phyloP scores from a whole-genome alignment of 1,284 basidiomycete species.

The Ganoderma leucocontextum region DNA sequence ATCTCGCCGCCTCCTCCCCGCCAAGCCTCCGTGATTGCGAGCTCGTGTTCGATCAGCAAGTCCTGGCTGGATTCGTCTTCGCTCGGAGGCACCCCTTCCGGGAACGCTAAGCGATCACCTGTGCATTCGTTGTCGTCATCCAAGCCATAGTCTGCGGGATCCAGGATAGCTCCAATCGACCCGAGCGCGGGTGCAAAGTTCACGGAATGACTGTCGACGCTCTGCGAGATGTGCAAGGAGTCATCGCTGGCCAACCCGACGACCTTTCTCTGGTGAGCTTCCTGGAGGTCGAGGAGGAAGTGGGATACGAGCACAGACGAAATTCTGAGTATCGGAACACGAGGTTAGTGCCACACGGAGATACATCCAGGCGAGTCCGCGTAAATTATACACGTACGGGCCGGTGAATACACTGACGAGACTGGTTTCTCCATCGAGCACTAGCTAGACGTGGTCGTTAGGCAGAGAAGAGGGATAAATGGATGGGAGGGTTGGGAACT shows the following conservation, averaged over 20 bases:
- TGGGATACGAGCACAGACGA: neutral
- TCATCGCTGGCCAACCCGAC: slow-evolving; percentile 46
- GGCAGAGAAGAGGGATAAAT: neutral
- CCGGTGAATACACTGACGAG: neutral
- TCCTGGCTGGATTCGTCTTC: too few species aligned
- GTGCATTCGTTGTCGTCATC: neutral
- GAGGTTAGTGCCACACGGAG: neutral
- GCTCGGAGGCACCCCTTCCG: too few species aligned
- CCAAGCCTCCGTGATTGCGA: too few species aligned
- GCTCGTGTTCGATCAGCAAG: too few species aligned
- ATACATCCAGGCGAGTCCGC: too few species aligned
- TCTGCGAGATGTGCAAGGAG: neutral
- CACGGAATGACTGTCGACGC: neutral
- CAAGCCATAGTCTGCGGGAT: neutral
- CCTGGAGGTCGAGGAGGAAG: neutral
- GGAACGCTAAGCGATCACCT: too few species aligned
- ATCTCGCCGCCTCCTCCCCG: too few species aligned
- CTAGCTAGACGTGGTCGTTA: neutral
- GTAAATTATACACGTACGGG: neutral
- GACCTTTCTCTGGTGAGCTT: slow-evolving; percentile 37
- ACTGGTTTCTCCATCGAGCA: neutral
- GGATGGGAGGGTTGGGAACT: neutral
- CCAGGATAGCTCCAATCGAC: neutral
- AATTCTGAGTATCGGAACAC: neutral
- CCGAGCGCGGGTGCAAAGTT: neutral